Conservation (phyloP, 768 basidiomycete species). For the Phanerochaete carnosa region DNA sequence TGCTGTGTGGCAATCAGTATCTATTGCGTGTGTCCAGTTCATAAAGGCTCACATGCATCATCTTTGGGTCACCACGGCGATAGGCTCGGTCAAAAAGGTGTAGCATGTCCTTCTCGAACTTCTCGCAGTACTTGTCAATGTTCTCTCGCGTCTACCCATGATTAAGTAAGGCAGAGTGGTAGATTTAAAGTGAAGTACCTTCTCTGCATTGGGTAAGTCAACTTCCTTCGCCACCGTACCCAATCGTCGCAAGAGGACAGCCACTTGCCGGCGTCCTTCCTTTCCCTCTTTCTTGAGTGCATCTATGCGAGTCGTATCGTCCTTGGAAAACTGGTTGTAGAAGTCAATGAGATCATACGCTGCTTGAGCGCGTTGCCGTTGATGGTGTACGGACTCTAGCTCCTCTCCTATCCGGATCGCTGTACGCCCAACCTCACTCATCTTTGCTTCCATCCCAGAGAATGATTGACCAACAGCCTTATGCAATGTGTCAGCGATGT, state of each 20-base stretch:
- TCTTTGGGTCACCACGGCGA: constrained; percentile 94
- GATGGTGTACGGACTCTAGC: constrained; percentile 89
- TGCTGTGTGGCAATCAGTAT: constrained; percentile 56
- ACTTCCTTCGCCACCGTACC: constrained; percentile 91
- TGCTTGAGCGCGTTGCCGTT: constrained; percentile 89
- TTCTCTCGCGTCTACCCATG: constrained; percentile 82
- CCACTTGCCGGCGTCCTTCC: constrained; percentile 85
- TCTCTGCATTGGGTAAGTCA: constrained; percentile 78
- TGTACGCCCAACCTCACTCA: constrained; percentile 91
- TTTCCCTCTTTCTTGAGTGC: constrained; percentile 82
- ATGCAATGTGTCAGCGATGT: background rate
- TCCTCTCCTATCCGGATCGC: constrained; percentile 96
- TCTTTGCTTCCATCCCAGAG: constrained; percentile 82
- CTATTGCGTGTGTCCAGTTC: constrained; percentile 21
- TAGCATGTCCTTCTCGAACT: constrained; percentile 98
- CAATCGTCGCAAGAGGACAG: constrained; percentile 80
- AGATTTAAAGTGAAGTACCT: constrained; percentile 39
- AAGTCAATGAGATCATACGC: constrained; percentile 92
- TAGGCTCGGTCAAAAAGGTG: constrained; percentile 94
- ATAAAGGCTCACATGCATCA: constrained; percentile 99
- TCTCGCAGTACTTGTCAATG: constrained; percentile 97
- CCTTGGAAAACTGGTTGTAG: constrained; percentile 88
- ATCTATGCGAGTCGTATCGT: constrained; percentile 73
- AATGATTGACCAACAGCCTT: constrained; percentile 90
- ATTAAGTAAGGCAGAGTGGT: too few species aligned